Evolutionary conservation across 2,329 filamentous ascomycete species (phyloP), one percentile per base, ranked within the genome.

Genomic region (Beauveria bassiana): DNA sequence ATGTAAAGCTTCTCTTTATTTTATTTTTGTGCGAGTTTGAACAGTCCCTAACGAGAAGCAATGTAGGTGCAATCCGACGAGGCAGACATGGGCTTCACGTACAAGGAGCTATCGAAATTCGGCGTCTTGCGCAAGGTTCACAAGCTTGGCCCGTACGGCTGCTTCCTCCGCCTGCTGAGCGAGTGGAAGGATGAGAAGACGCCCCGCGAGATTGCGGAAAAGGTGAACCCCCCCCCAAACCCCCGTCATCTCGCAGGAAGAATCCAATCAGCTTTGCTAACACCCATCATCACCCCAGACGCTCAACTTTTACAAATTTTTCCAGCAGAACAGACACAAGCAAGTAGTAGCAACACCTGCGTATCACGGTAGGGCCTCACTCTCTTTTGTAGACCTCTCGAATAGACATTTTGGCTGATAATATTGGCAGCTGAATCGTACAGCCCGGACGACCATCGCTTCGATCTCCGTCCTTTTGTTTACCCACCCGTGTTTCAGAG

Each of bases 241-340:
- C 24, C 10, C 34, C 34, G 5, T 34, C 31, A 34, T 16, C 5
- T 5, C 14, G 12, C 10, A 12, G 10, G 5, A 12, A 22, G 31
- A 14, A 14, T 34, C 4, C 31, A 1, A 34, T 34, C 1, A 14
- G 34, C 34, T 38, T 38, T 38, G 34, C 12, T 38, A 38, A 38
- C 34, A 38, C 12, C 12, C 22, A 22, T 22, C 34, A 38, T 38
- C 1, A 38, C 12, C 34, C 34, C 53, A 22, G n/a, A 20, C 53
- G 16, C 18, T 45, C 42, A 24, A 16, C 10, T 56, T 42, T 38
- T 56, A 22, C 38, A 34, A 12, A 3, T 62, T 57, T 18, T n/a
- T 54, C 46, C 61, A 80, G 0, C 83, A 87, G 65, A 88, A 88
- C 68, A 74, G 86, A 10, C 86, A 88, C 70, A 89, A 89, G 73